phyloP scores from a whole-genome alignment of 805 yeast species.

The Schwanniomyces yamadae region DNA sequence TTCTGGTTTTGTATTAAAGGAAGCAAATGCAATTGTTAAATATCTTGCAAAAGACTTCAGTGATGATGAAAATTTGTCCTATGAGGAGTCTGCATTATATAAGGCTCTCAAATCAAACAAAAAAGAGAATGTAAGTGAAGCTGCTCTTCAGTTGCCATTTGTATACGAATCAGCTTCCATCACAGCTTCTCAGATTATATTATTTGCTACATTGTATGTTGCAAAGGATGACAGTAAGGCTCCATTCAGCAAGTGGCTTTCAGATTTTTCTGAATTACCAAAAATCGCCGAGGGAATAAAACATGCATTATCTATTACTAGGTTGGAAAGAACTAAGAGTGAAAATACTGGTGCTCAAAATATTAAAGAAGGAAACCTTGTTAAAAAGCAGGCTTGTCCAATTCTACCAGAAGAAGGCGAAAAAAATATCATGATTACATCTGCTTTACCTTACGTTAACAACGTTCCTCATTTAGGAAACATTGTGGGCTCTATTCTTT shows the following conservation, averaged over 20 bases:
- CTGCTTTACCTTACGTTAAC: conserved; percentile 97
- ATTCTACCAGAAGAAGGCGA: conserved; percentile 63
- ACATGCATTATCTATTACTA: conserved; percentile 46
- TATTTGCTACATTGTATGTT: conserved; percentile 60
- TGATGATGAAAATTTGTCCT: conserved; percentile 27
- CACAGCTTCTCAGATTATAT: conserved; percentile 54
- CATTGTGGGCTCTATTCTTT: conserved; percentile 89
- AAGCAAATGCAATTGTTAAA: conserved; percentile 69
- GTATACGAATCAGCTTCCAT: conserved; percentile 22
- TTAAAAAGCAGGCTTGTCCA: conserved; percentile 26
- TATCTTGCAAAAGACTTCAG: conserved; percentile 54
- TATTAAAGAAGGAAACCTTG: conserved; percentile 30
- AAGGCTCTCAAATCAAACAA: conserved; percentile 36
- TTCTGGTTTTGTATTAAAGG: conserved; percentile 49
- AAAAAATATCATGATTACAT: conserved; percentile 84
- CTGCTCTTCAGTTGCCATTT: conserved; percentile 8
- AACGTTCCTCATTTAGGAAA: conserved; percentile 98
- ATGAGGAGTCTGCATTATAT: conserved; percentile 48
- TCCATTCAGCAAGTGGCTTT: conserved; percentile 37
- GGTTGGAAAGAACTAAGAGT: conserved; percentile 39
- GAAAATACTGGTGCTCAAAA: conserved; percentile 40
- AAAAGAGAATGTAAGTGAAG: conserved; percentile 20
- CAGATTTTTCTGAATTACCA: conserved; percentile 35
- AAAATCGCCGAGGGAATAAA: conserved; percentile 46
- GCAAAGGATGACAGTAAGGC: conserved; percentile 22